phyloP scores from a whole-genome alignment of 169 alveolate species.

The Theileria equi region DNA sequence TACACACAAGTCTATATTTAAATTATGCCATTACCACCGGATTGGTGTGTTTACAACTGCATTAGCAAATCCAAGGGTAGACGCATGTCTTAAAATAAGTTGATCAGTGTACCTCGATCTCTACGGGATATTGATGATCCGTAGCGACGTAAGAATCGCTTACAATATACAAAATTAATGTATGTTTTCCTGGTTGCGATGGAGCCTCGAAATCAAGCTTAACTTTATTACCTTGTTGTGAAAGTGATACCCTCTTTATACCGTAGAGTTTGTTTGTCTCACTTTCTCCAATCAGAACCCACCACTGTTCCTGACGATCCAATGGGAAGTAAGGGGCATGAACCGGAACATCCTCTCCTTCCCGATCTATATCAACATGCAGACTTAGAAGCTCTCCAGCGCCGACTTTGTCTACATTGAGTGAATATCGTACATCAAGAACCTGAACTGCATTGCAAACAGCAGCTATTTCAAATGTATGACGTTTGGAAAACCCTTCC shows the following conservation, averaged over 20 bases:
- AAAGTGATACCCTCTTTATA: constrained; percentile 82
- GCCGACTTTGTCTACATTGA: constrained; percentile 41
- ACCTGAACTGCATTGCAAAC: constrained; percentile 88
- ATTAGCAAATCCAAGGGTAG: too few relatives aligned
- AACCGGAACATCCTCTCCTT: constrained; percentile 79
- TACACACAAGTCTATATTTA: too few relatives aligned
- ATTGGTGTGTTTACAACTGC: too few relatives aligned
- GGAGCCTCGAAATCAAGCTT: constrained; percentile 83
- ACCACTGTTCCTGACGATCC: constrained; percentile 98
- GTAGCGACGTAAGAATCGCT: constrained; percentile 82
- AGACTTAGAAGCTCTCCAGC: constrained; percentile 9
- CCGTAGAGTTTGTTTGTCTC: constrained; percentile 82
- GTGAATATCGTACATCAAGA: constrained; percentile 72
- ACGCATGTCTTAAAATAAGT: too few relatives aligned
- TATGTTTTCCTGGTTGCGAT: constrained; percentile 72
- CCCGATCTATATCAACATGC: constrained; percentile 34
- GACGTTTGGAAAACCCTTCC: constrained; percentile 69
- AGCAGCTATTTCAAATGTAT: constrained; percentile 81
- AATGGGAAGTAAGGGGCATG: constrained; percentile 92
- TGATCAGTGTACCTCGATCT: constrained; percentile 28
- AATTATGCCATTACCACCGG: too few relatives aligned
- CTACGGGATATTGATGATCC: constrained; percentile 66
- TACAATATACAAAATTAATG: constrained; percentile 73
- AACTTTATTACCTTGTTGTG: constrained; percentile 55
- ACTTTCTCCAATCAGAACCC: constrained; percentile 95